Evolutionary conservation across 2,329 filamentous ascomycete species (phyloP), one percentile per base, ranked within the genome.

Genomic region (Ascochyta viciae-villosae): DNA sequence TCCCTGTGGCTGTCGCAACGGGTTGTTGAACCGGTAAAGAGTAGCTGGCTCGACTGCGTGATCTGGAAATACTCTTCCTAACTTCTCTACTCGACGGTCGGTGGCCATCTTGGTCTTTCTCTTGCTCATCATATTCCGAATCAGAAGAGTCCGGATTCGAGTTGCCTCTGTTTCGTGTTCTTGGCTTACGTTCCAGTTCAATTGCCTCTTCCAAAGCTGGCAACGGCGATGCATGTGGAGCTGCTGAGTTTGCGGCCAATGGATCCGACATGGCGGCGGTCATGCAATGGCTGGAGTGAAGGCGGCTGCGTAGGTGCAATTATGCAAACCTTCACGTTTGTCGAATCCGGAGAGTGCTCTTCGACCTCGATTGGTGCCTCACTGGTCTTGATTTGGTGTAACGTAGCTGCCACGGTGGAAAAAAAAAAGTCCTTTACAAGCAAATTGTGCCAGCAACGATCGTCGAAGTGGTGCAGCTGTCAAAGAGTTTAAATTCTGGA

Each of bases 51-150:
- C 54, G 60, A 50, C 64, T 68, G 22, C 63, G 63, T 4, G 64
- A 63, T 38, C 65, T 54, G 9, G 63, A 65, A n/a, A 66, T 65
- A 46, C 60, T 65, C 24, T 60, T 46, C 5, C 29, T 54, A 7
- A 72, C 38, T 47, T 72, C 70, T 6, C 51, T 39, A 22, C 51
- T 50, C 0, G 63, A 58, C 3, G 66, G 68, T 9, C 70, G 65
- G 40, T 72, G 68, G 12, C 70, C 68, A 40, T 72, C 68, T 15
- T 65, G 46, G 13, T 65, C 60, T 12, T 62, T 56, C 13, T 58
- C 50, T 33, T 50, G 42, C n/a, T 56, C 54, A n/a, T 60, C 53
- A 12, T 35, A 46, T 1, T 57, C 51, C 1, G 51, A 58, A n/a
- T 56, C 57, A 16, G 56, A 55, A 8, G 57, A 58, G 16, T 52